Evolutionary conservation across 2,329 filamentous ascomycete genomes (phyloP), one percentile per base, ranked within the genome.

Genomic region (Ambrosiella xylebori): DNA sequence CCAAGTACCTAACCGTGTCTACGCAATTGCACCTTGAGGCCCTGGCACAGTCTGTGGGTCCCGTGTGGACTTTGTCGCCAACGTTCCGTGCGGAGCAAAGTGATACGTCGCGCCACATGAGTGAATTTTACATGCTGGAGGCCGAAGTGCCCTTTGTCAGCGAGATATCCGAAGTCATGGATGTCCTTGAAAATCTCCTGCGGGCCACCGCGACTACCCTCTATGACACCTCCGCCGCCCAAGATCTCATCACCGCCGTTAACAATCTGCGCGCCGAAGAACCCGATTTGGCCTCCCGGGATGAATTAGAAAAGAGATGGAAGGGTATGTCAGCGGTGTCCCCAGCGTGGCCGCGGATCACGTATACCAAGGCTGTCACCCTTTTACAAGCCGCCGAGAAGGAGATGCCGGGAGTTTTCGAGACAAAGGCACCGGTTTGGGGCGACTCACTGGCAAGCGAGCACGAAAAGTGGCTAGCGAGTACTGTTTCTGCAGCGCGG

Each of bases 41-140:
- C 2, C 78, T 96, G 59, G 84, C 90, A 0, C 89, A 95, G 65
- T 84, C 90, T 17, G 77, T 96, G 37, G 88, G 88, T 44, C 88
- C 86, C 64, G 93, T 97, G 7, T 98, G 93, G 90, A 86, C 90
- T 1, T 72, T 98, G 9, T 93, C 90, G 3, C 93, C 93, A 2
- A 94, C 89, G 0, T 98, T 98, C 67, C 82, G 93, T 41, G 93
- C 93, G 3, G 93, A 96, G 69, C 84, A 83, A 67, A 96, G 89
- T 70, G 90, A 97, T 66, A 97, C 93, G 0, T 84, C 89, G 5
- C 82, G 93, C 36, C 93, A 98, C 70, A 75, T 98, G 61, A 95
- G 88, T 72, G 93, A 98, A 67, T 97, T 98, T 66, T 97, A 97
- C 71, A 97, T 98, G 93, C 79, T 98, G 1, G 93, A 98, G 70